Base-by-base conservation (phyloP, 2,329 filamentous ascomycete genomes). In the Stemphylium beticola region DNA sequence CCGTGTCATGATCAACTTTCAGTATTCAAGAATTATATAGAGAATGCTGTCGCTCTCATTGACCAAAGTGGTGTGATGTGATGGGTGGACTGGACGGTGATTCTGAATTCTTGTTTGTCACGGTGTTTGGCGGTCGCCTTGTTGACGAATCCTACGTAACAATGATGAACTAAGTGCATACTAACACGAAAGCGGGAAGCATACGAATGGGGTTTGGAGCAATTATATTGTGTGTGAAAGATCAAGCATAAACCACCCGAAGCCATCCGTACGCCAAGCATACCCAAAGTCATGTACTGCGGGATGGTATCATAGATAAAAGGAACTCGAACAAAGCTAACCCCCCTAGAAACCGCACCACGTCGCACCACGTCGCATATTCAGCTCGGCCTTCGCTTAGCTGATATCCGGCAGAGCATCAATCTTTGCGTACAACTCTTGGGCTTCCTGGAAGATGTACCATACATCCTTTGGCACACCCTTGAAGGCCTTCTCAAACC, bases 401-500 rank as follows among this genome's bases (percentile, higher is more conserved):
- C 66, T 53, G n/a, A 57, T 55, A 36, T 50, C 38, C 33, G 64
- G 65, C 39, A 74, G 50, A 14, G 61, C 63, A 57, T 75, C 72
- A 4, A 76, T 62, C 66, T 72, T 74, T 42, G 74, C 76, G 42
- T 77, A 77, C 38, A 88, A 60, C 76, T 96, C 91, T 34, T 81
- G 77, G 0, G 93, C 87, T 24, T 91, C 83, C 54, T 91, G 86
- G 73, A 96, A 98, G 0, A 96, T 87, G 68, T 87, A 85, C 93
- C 93, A 98, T 0, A 87, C 75, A 22, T 83, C 78, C 38, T 78
- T 80, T 0, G 92, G 90, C 8, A 97, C 80, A 36, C 82, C 87
- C 62, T 87, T 80, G 73, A 98, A 98, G 0, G 93, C 93, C 66
- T 86, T 85, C 71, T 92, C 87, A 67, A 98, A 98, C 26, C 95